Evolutionary conservation across 2,329 filamentous ascomycete genomes (phyloP).

Genomic region (Phyllosticta ampelicida): DNA sequence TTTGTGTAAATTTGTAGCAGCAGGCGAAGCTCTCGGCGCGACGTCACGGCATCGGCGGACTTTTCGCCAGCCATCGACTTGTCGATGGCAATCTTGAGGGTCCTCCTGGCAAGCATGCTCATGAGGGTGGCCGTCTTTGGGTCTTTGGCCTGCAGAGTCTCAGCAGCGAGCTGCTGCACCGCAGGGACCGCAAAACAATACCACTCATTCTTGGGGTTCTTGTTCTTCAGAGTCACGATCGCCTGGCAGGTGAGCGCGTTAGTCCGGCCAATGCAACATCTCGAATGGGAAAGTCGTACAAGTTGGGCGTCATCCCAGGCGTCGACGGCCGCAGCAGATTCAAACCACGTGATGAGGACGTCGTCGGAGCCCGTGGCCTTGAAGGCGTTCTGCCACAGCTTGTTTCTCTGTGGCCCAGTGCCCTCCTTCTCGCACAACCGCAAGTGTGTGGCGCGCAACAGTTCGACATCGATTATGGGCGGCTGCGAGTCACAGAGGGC

Average conservation of each 20-base stretch:
- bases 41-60: conserved; percentile 5
- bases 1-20: conserved; percentile 9
- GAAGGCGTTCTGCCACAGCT: conserved; percentile 9
- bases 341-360: conserved; percentile 8
- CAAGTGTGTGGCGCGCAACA: conserved; percentile 5
- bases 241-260: background rate
- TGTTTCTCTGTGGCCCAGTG: conserved; percentile 1
- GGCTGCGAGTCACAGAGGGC: conserved; percentile 1
- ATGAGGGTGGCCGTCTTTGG: conserved; percentile 3
- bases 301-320: conserved; percentile 8
- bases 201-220: conserved; percentile 9
- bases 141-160: conserved; percentile 4
- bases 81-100: background rate
- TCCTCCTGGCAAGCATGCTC: conserved; percentile 5
- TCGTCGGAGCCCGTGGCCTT: conserved; percentile 6
- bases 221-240: conserved; percentile 8
- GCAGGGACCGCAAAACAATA: conserved; percentile 9
- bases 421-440: conserved; percentile 1
- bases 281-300: background rate
- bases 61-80: conserved; percentile 10
- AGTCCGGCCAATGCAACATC: background rate
- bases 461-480: conserved; percentile 3
- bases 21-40: conserved; percentile 8
- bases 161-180: conserved; percentile 5
- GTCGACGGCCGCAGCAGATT: conserved; percentile 5